These are phyloP conservation scores for Thalassia testudinum DNA, from an alignment of 116 monocot species.

Conservation along the genomic window DNA sequence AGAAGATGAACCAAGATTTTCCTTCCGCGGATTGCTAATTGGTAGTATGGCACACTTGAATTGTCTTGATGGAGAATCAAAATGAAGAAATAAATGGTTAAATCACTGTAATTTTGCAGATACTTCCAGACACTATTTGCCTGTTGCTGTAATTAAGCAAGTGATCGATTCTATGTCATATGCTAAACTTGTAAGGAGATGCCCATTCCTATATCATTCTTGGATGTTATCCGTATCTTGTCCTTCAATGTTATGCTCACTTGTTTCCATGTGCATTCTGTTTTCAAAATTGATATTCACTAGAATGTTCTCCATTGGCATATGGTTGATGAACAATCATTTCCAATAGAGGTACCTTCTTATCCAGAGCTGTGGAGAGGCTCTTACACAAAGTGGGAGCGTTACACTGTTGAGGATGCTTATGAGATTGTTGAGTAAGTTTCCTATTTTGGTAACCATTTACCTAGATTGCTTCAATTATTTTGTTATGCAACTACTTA, in stretches of 20 bases:
- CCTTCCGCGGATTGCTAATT: conserved; percentile 88
- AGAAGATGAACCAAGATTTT: conserved; percentile 87
- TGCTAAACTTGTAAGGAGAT: conserved; percentile 75
- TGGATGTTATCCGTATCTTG: not conserved
- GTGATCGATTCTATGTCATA: conserved; percentile 97
- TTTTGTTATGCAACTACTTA: no score
- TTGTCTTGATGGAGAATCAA: not conserved
- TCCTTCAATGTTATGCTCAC: conserved; percentile 9
- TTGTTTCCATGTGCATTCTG: conserved; percentile 17
- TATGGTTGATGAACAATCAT: conserved; percentile 87
- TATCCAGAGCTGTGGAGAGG: conserved; percentile 93
- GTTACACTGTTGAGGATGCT: conserved; percentile 87
- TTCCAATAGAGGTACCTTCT: conserved; percentile 91
- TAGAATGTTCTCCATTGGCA: conserved; percentile 99
- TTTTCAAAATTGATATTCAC: conserved; percentile 33
- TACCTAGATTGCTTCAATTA: no score
- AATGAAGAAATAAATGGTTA: not conserved
- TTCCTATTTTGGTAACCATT: no score
- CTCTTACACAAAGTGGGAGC: conserved; percentile 84
- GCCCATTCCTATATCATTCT: not conserved
- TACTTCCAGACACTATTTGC: conserved; percentile 82
- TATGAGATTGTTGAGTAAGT: conserved; percentile 88
- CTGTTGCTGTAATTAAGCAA: conserved; percentile 74
- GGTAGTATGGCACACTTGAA: conserved; percentile 29
- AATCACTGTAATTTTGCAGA: conserved; percentile 25